phyloP scores from a whole-genome alignment of 2,329 filamentous ascomycete genomes.

The Pestalotiopsis sp. region DNA sequence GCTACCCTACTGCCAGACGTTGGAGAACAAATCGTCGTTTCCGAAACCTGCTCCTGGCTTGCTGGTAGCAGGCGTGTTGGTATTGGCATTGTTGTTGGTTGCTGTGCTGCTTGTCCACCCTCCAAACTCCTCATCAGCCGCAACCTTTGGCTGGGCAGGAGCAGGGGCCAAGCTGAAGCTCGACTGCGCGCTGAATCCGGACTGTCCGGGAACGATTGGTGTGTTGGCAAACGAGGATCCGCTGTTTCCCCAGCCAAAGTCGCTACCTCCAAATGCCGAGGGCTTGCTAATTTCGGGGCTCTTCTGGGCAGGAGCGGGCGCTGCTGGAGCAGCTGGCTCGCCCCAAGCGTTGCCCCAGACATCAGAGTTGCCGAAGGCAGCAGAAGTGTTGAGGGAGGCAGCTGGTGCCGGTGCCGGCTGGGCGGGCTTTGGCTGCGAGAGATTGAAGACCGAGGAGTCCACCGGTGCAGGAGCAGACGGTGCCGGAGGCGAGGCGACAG shows the following conservation, averaged over 20 bases:
- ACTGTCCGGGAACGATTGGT: slow-evolving; percentile 61
- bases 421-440: slow-evolving; percentile 54
- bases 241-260: slow-evolving; percentile 60
- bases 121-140: slow-evolving; percentile 92
- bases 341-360: slow-evolving; percentile 93
- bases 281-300: slow-evolving; percentile 49
- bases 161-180: background rate
- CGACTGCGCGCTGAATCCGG: slow-evolving; percentile 55
- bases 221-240: slow-evolving; percentile 54
- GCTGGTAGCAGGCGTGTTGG: slow-evolving; percentile 35
- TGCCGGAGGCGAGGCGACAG: slow-evolving; percentile 44
- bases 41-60: slow-evolving; percentile 62
- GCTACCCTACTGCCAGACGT: slow-evolving; percentile 77
- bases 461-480: slow-evolving; percentile 38
- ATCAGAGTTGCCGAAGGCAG: slow-evolving; percentile 55
- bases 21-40: slow-evolving; percentile 88
- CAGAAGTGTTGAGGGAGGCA: slow-evolving; percentile 36
- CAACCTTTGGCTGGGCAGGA: slow-evolving; percentile 62
- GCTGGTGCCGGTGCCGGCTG: slow-evolving; percentile 35
- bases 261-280: slow-evolving; percentile 48
- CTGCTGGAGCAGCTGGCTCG: slow-evolving; percentile 47
- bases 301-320: slow-evolving; percentile 57
- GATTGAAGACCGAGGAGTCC: slow-evolving; percentile 76
- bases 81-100: slow-evolving; percentile 35
- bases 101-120: slow-evolving; percentile 80